Evolutionary conservation across 768 basidiomycete genomes (phyloP), one percentile per base, ranked within the genome.

Genomic region (Collybia mongolica): DNA sequence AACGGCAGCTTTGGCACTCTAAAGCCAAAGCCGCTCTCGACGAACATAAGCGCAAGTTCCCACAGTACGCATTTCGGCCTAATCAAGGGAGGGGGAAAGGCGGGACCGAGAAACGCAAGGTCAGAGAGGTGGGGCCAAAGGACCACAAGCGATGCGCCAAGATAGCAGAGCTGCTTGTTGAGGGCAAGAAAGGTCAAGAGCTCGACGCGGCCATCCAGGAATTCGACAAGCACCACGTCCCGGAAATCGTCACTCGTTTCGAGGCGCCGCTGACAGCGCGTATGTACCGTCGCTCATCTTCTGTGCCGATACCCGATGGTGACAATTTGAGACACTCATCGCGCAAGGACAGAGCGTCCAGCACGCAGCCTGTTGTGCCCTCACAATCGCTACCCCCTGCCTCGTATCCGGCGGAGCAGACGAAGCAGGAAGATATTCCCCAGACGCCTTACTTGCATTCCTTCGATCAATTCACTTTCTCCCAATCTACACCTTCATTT

Each of bases 11-110:
- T 43, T 92, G 90, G 90, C 84, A 89, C 58, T 70, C 72, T 45
- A 88, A 88, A 66, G 90, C 90, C 15, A 84, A 84, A 71, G 71
- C 74, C 37, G 86, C 85, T 0, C 78, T 81, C 42, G 86, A 83
- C 41, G 88, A 88, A 57, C 88, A 90, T 65, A 84, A 81, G 67
- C 81, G 79, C 58, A 81, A 79, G 66, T 90, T 81, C 70, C 88
- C 90, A 18, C 74, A 84, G 65, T 91, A 91, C 59, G 76, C 86
- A 2, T 91, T 90, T 68, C 72, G 81, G 19, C 88, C 88, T 1
- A 67, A 79, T 15, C 84, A 86, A 59, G 60, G 69, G 43, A 72
- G 71, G 52, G 59, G 67, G 23, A 78, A 73, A 57, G 74, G 70
- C 38, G 64, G 63, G 24, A 57, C 63, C 1, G 74, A 72, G 65